Percentiles rank a stretch among this genome's conserved stretches.
These are phyloP conservation scores for Serendipita sp. DNA, from an alignment of 768 basidiomycete species.

Conservation along the genomic window DNA sequence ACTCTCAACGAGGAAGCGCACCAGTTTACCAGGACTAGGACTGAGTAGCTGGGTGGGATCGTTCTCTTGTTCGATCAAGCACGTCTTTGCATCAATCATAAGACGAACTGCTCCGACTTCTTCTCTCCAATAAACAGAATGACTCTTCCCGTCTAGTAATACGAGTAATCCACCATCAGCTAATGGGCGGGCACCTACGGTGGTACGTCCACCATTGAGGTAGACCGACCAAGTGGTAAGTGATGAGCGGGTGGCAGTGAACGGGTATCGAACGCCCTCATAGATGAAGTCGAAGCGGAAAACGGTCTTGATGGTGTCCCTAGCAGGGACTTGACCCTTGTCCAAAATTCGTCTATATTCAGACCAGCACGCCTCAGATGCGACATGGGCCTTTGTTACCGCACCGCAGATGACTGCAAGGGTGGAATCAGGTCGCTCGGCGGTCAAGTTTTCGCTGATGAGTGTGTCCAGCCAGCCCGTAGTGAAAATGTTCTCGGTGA, in stretches of 20 bases:
- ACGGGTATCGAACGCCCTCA: slow-evolving; percentile 86
- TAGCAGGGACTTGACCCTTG: slow-evolving; percentile 93
- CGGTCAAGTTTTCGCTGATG: slow-evolving; percentile 93
- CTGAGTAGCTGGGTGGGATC: slow-evolving; percentile 94
- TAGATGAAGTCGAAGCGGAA: slow-evolving; percentile 97
- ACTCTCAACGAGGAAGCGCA: slow-evolving; percentile 87
- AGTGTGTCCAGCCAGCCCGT: slow-evolving; percentile 97
- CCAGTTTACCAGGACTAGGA: slow-evolving; percentile 91
- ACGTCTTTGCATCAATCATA: slow-evolving; percentile 95
- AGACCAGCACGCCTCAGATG: slow-evolving; percentile 72
- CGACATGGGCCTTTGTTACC: slow-evolving; percentile 84
- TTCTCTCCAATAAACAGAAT: slow-evolving; percentile 95
- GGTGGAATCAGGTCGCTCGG: slow-evolving; percentile 84
- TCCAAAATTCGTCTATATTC: slow-evolving; percentile 93
- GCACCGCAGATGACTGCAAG: slow-evolving; percentile 94
- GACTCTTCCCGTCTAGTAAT: slow-evolving; percentile 81
- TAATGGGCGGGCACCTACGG: slow-evolving; percentile 81
- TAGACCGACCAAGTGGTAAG: slow-evolving; percentile 83
- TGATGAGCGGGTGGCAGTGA: slow-evolving; percentile 86
- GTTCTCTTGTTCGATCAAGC: slow-evolving; percentile 97
- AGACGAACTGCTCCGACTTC: slow-evolving; percentile 87
- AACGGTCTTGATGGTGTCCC: slow-evolving; percentile 89
- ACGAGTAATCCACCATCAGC: slow-evolving; percentile 92
- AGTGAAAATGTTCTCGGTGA: slow-evolving; percentile 93
- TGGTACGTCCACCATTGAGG: slow-evolving; percentile 84